Percentiles rank a stretch among this genome's conserved stretches.
These are phyloP conservation scores for Physcia stellaris DNA, from an alignment of 495 filamentous ascomycete species.

Conservation along the genomic window DNA sequence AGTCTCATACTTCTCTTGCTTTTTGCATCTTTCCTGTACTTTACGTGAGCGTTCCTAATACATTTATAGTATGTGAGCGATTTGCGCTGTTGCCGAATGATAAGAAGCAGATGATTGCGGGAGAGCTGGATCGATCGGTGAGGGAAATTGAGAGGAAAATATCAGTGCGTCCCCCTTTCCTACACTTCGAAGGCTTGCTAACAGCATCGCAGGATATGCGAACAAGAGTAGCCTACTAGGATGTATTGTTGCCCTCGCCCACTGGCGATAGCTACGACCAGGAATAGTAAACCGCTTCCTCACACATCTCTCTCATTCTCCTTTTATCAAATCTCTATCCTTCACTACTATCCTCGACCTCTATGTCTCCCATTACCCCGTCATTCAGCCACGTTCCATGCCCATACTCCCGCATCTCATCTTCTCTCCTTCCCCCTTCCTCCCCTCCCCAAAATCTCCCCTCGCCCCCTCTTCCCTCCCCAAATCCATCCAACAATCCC, in stretches of 20 bases:
- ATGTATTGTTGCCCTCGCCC: slow-evolving; percentile 6
- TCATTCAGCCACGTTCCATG: slow-evolving; percentile 12
- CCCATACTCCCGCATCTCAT: slow-evolving; percentile 15
- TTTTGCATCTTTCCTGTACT: not conserved
- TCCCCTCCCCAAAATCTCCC: not conserved
- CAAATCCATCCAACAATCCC: too few species aligned
- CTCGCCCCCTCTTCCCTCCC: not conserved
- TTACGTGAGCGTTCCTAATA: not conserved
- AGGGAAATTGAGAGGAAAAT: slow-evolving; percentile 92
- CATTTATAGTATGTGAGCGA: slow-evolving; percentile 60
- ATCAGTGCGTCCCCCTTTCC: slow-evolving; percentile 42
- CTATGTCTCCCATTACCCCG: not conserved
- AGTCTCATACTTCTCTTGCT: slow-evolving; percentile 2
- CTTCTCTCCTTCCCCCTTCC: slow-evolving; percentile 4
- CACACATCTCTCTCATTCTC: not conserved
- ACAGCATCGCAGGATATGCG: slow-evolving; percentile 55
- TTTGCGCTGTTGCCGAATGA: slow-evolving; percentile 70
- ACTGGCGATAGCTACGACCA: slow-evolving; percentile 2
- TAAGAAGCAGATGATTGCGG: slow-evolving; percentile 88
- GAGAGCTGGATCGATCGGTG: slow-evolving; percentile 77
- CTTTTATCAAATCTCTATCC: not conserved
- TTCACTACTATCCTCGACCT: slow-evolving; percentile 2
- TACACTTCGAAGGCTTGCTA: not conserved
- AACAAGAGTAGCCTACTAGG: slow-evolving; percentile 70
- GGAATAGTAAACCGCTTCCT: not conserved